Base-by-base conservation (phyloP, 1,284 basidiomycete genomes). In the Salmacisia buchloeana region DNA sequence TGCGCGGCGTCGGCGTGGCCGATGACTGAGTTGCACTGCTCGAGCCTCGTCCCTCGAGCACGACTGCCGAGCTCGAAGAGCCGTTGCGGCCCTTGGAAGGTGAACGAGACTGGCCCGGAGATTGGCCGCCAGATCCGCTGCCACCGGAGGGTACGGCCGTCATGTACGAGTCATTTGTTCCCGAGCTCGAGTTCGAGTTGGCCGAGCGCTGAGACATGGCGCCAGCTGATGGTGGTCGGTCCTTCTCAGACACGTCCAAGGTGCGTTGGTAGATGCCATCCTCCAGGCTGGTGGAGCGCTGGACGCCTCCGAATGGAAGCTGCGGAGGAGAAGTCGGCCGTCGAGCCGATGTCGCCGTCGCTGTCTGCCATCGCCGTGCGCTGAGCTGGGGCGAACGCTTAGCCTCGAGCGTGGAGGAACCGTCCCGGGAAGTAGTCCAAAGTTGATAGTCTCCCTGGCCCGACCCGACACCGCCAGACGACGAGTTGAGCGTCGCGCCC, bases 241-340 rank as follows among this genome's bases (percentile, higher is more conserved):
- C 15, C 18, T 31, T 21, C 18, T 43, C 18, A 1, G 41, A 15
- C 18, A 18, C 49, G 34, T 54, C 49, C 9, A 18, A 15, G 9
- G 15, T 31, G 21, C 27, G 49, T 29, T 33, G 49, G 13, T 33
- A 10, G 12, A 54, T 6, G 29, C 18, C 34, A 31, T 54, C 49
- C 29, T 54, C 49, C 49, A 54, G 29, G 27, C 49, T 54, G 3
- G 49, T 54, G 15, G 49, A 54, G 29, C 49, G 25, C 29, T 54
- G 49, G 29, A 54, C 34, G 2, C 27, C n/a, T n/a, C n/a, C 49
- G 29, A 33, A 54, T n/a, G 49, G 49, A 12, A 54, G 27, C 27
- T 27, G 34, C 10, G 49, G 49, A 5, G 49, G 49, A 3, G 49
- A 54, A 5, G 29, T 27, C 9, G 49, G 49, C 21, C 25, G 27